These are phyloP conservation scores for Populus pruinosa DNA, from an alignment of 345 rosid genomes.

Conservation along the genomic window DNA sequence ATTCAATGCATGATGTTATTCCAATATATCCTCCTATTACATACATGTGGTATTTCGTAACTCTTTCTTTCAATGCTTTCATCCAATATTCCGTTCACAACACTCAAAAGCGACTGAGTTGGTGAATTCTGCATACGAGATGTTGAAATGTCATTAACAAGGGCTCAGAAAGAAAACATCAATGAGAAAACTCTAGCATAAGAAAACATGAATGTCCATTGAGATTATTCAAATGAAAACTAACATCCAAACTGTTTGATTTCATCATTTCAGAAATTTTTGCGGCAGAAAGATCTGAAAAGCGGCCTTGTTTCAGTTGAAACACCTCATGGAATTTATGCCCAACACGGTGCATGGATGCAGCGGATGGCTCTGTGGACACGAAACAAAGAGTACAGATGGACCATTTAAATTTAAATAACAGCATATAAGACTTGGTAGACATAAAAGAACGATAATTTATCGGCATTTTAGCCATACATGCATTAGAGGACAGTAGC, in stretches of 20 bases:
- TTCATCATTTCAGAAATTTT: conserved; percentile 89
- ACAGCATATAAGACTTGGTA: neutral
- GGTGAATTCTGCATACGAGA: conserved; percentile 74
- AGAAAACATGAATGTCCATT: neutral
- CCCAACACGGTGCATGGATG: conserved; percentile 53
- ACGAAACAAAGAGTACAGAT: neutral
- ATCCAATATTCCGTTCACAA: conserved; percentile 82
- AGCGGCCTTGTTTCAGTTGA: conserved; percentile 80
- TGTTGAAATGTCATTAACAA: conserved; percentile 18
- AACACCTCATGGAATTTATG: conserved; percentile 87
- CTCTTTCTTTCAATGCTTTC: conserved; percentile 82
- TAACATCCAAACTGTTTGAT: conserved; percentile 76
- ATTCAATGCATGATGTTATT: neutral
- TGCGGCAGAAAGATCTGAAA: conserved; percentile 70
- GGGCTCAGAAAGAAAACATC: neutral
- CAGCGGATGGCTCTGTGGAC: conserved; percentile 52
- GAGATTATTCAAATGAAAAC: conserved; percentile 4
- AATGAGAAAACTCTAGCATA: neutral
- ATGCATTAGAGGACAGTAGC: neutral
- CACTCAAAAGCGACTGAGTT: conserved; percentile 83
- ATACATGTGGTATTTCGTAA: conserved; percentile 85
- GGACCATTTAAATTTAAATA: neutral
- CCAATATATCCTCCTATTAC: conserved; percentile 4
- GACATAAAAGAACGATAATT: neutral
- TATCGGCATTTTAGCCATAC: neutral